Evolutionary conservation across 2,329 filamentous ascomycete species (phyloP).

Genomic region (Verticillium zaregamsianum): DNA sequence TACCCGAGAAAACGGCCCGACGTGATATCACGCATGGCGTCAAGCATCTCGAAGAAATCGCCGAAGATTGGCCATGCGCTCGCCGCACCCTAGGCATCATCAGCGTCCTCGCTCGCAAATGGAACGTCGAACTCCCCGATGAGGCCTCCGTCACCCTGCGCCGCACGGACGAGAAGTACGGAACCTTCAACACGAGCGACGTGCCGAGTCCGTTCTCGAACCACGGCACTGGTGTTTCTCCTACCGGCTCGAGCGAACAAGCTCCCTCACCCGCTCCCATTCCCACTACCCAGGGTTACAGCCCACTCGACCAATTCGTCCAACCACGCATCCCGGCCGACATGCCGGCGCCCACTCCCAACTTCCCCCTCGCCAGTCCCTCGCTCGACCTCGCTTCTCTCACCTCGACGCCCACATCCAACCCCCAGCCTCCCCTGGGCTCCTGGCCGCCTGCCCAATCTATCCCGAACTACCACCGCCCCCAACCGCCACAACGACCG

Average conservation of each 20-base stretch:
- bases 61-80: slow-evolving; percentile 89
- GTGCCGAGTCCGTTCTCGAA: slow-evolving; percentile 46
- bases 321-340: slow-evolving; percentile 13
- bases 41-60: slow-evolving; percentile 91
- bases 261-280: neutral
- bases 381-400: neutral
- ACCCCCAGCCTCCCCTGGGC: neutral
- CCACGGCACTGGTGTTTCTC: neutral
- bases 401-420: neutral
- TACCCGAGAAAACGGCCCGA: slow-evolving; percentile 86
- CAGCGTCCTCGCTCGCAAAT: slow-evolving; percentile 80
- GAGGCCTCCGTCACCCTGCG: slow-evolving; percentile 75
- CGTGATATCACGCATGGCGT: slow-evolving; percentile 88
- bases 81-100: slow-evolving; percentile 81
- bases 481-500: slow-evolving; percentile 16
- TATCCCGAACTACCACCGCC: slow-evolving; percentile 19
- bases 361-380: neutral
- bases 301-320: slow-evolving; percentile 27
- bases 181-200: slow-evolving; percentile 61
- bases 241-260: neutral
- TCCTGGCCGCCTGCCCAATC: slow-evolving; percentile 12
- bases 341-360: neutral
- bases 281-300: slow-evolving; percentile 16
- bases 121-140: slow-evolving; percentile 81
- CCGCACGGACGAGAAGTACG: slow-evolving; percentile 76